A percentile compares a stretch with the other conserved stretches of the same genome.
These are phyloP conservation scores for Amanita phalloides DNA, from an alignment of 768 basidiomycete genomes.

Conservation along the genomic window DNA sequence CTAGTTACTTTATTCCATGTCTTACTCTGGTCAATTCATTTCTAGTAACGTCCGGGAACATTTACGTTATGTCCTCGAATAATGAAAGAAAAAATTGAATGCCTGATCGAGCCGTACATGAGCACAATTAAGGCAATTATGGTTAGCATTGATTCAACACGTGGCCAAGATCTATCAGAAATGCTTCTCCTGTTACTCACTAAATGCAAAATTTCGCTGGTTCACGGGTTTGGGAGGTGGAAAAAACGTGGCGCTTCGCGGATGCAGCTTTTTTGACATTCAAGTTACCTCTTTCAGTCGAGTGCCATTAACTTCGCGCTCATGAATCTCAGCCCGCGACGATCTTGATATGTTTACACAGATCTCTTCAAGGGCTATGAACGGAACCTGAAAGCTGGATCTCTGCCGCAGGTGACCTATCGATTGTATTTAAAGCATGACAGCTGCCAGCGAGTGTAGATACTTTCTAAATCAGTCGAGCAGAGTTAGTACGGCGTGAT, in stretches of 20 bases:
- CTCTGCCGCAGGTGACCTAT: not conserved
- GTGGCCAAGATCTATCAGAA: not conserved
- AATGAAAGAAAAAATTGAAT: not conserved
- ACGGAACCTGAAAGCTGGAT: not conserved
- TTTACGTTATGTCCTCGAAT: not conserved
- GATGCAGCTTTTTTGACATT: not conserved
- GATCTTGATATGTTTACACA: too few relatives aligned
- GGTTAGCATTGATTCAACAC: not conserved
- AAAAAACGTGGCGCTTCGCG: not conserved
- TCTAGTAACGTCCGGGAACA: not conserved
- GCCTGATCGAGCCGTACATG: not conserved
- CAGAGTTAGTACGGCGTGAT: too few relatives aligned
- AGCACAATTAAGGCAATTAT: not conserved
- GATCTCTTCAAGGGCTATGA: too few relatives aligned
- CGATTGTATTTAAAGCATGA: not conserved
- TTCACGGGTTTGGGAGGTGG: not conserved
- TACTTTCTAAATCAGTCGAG: not conserved
- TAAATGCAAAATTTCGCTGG: not conserved
- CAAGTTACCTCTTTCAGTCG: not conserved
- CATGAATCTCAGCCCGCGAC: not conserved
- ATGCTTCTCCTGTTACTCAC: not conserved
- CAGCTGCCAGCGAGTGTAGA: not conserved
- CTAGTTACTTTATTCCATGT: slow-evolving; percentile 1
- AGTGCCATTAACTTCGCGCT: not conserved
- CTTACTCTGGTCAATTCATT: not conserved